A percentile compares a stretch with the other conserved stretches of the same genome.
phyloP scores from a whole-genome alignment of 352 stramenopile species.

The Saprolegnia parasitica region DNA sequence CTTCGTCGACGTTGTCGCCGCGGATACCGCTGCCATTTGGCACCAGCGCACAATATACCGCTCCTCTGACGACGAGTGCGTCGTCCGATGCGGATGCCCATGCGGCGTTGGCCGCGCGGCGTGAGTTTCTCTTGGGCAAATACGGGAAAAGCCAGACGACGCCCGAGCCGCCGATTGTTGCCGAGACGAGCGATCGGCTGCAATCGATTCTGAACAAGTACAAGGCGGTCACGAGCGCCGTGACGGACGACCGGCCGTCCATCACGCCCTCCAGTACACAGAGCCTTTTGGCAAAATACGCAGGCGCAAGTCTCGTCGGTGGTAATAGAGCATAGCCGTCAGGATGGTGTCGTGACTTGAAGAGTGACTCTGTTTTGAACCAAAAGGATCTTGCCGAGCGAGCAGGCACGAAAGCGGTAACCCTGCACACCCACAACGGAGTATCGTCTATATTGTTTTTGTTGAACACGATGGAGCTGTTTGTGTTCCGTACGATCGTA shows the following conservation, averaged over 20 bases:
- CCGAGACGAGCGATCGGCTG: constrained; percentile 14
- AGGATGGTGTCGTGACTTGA: too few relatives aligned
- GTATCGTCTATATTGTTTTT: too few relatives aligned
- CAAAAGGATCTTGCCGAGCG: not conserved
- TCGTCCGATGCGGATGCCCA: not conserved
- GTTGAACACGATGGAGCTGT: too few relatives aligned
- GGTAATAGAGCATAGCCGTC: not conserved
- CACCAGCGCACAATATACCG: not conserved
- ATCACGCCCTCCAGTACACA: constrained; percentile 10
- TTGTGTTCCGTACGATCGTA: too few relatives aligned
- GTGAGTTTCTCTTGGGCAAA: constrained; percentile 26
- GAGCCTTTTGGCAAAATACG: constrained; percentile 9
- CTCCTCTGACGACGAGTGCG: not conserved
- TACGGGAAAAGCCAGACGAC: constrained; percentile 10
- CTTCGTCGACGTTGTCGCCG: not conserved
- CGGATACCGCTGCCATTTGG: not conserved
- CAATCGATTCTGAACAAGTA: constrained; percentile 27
- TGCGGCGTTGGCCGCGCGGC: not conserved
- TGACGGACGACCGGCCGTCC: not conserved
- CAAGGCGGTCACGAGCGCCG: not conserved
- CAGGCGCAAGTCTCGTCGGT: not conserved
- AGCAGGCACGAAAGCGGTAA: not conserved
- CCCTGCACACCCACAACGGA: too few relatives aligned
- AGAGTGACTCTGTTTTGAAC: not conserved
- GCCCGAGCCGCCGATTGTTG: not conserved